A percentile compares a stretch with the other conserved stretches of the same genome.
These are phyloP conservation scores for Aeschynomene evenia DNA, from an alignment of 306 rosid genomes.

Conservation along the genomic window DNA sequence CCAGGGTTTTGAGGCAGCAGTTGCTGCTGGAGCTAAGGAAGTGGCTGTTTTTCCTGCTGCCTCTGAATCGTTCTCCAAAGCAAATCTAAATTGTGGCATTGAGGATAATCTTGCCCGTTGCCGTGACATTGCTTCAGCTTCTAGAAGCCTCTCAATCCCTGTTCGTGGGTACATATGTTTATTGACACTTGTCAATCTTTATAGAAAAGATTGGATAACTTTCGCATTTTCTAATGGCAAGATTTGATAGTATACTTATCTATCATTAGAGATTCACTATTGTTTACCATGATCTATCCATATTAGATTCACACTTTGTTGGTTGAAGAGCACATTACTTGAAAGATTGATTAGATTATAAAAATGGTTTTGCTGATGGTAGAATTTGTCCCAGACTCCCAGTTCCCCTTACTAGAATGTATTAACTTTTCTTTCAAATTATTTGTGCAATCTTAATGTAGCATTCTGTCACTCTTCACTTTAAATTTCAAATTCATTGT, in stretches of 20 bases:
- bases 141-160: constrained; percentile 64
- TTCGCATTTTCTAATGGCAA: neutral
- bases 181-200: neutral
- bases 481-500: constrained; percentile 15
- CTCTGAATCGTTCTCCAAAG: constrained; percentile 83
- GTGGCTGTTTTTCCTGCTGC: constrained; percentile 93
- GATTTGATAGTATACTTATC: constrained; percentile 13
- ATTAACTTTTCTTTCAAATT: constrained; percentile 4
- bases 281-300: constrained; percentile 2
- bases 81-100: constrained; percentile 79
- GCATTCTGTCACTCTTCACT: constrained; percentile 3
- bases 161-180: constrained; percentile 73
- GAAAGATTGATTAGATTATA: constrained; percentile 2
- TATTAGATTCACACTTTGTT: neutral
- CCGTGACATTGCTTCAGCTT: constrained; percentile 65
- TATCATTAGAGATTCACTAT: neutral
- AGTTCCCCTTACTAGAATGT: neutral
- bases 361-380: constrained; percentile 2
- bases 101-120: constrained; percentile 75
- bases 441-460: constrained; percentile 12
- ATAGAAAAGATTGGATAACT: neutral
- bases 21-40: constrained; percentile 89
- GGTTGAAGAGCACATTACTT: constrained; percentile 2
- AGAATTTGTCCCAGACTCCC: constrained; percentile 2
- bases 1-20: constrained; percentile 92